Evolutionary conservation across 306 rosid species (phyloP).

Genomic region (Medicago ruthenica): DNA sequence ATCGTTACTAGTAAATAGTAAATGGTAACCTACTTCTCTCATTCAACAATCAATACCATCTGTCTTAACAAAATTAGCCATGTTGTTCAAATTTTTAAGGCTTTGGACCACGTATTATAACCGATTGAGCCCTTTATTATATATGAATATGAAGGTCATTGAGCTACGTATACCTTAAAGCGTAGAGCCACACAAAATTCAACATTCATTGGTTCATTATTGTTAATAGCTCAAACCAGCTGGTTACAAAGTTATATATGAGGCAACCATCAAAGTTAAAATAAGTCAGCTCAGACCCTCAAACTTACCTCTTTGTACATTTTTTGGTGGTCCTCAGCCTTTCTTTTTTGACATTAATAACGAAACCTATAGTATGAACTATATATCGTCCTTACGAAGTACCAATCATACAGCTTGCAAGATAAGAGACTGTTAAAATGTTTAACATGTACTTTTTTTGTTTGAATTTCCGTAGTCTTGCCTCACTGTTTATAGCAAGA

Average conservation of each 20-base stretch:
- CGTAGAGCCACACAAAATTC: constrained; percentile 42
- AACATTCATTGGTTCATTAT: constrained; percentile 27
- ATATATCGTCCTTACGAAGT: neutral
- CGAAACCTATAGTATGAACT: constrained; percentile 30
- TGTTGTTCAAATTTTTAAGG: constrained; percentile 22
- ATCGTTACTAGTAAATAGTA: neutral
- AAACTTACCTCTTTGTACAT: constrained; percentile 19
- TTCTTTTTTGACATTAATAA: constrained; percentile 12
- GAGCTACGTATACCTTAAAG: constrained; percentile 28
- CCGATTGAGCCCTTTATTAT: neutral
- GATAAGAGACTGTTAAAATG: constrained; percentile 12
- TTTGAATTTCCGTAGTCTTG: constrained; percentile 27
- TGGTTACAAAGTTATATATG: constrained; percentile 6
- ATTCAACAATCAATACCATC: constrained; percentile 28
- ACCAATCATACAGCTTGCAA: constrained; percentile 25
- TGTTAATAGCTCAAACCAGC: constrained; percentile 22
- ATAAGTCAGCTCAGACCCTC: constrained; percentile 31
- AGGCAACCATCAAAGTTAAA: constrained; percentile 17
- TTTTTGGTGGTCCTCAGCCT: constrained; percentile 13
- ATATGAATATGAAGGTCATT: constrained; percentile 31
- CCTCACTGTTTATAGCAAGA: neutral
- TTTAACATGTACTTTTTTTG: constrained; percentile 13
- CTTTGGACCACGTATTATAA: constrained; percentile 46
- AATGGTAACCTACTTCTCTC: constrained; percentile 17
- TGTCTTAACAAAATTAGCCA: constrained; percentile 21